Percentiles rank a stretch among this genome's conserved stretches.
Conservation (phyloP, 805 yeast genomes). For the Saturnispora gosingensis region DNA sequence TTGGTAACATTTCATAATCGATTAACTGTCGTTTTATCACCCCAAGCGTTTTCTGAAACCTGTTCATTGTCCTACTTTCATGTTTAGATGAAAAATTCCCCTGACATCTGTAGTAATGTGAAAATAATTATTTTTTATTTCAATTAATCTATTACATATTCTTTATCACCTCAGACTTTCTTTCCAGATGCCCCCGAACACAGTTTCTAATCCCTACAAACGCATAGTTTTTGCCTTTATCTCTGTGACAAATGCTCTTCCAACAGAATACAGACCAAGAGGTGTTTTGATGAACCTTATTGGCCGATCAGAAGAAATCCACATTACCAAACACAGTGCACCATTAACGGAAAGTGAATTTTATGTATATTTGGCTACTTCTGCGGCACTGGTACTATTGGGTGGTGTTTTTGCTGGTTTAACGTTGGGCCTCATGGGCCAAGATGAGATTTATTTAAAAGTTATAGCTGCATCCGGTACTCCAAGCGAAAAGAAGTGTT, state of each 20-base stretch:
- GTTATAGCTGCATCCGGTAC: conserved; percentile 89
- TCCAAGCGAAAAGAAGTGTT: conserved; percentile 52
- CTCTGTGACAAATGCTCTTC: conserved; percentile 10
- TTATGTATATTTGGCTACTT: conserved; percentile 41
- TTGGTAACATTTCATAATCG: neutral
- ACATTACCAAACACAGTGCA: conserved; percentile 9
- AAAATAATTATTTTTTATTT: neutral
- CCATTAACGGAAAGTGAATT: conserved; percentile 29
- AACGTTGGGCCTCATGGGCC: conserved; percentile 96
- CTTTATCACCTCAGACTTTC: neutral
- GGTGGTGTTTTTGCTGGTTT: conserved; percentile 93
- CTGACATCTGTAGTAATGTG: neutral
- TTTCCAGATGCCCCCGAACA: conserved; percentile 1
- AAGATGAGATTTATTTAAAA: conserved; percentile 88
- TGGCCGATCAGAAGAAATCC: neutral
- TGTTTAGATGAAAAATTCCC: neutral
- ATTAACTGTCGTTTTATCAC: neutral
- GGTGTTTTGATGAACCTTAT: neutral
- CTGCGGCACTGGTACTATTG: conserved; percentile 53
- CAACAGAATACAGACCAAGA: conserved; percentile 10
- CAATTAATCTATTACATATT: neutral
- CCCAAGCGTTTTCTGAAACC: neutral
- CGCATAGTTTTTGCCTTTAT: conserved; percentile 5
- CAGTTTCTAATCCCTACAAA: conserved; percentile 1
- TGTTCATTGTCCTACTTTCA: neutral